Base-by-base conservation (phyloP, 1,139 yeast species). In the Yamadazyma taylorii region DNA sequence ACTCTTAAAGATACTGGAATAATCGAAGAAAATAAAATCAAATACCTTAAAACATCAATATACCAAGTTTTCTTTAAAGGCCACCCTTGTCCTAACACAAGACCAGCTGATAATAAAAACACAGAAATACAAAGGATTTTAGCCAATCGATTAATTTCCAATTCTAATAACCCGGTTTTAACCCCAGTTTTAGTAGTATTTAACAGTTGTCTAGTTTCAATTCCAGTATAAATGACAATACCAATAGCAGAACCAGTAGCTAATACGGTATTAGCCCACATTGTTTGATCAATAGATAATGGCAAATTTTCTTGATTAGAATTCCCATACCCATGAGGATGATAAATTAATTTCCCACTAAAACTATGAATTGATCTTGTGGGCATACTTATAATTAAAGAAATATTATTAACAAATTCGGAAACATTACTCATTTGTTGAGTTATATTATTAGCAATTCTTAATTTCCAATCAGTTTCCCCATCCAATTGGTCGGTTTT, bases 401-500 rank as follows among this genome's bases (percentile, higher is more conserved):
- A 72, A 11, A 84, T 72, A 35, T 55, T 48, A 33, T 65, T 52
- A n/a, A 63, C 52, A 28, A 69, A 46, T 31, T 53, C 56, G n/a
- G 50, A 25, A 12, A 75, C 63, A 36, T 66, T 63, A 0, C 78
- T 55, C 34, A 79, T 43, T 13, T 58, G 52, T 60, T 92, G 97
- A 0, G 97, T 87, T 21, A 80, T 56, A 8, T 81, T 75, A 37
- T 81, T 74, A 0, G 97, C 94, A 23, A 86, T 67, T 50, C 96
- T 70, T 39, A 94, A 69, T 58, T 94, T 94, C 99, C 99, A 94
- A 63, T 94, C 99, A 8, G 99, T 94, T 59, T 94, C 99, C 52
- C 99, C 99, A 60, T 94, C 99, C 37, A 94, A 69, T 60, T 94
- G 99, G 65, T 94, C 99, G 0, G 99, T 94, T 52, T 95, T 85